Evolutionary conservation across 73 alveolate genomes (phyloP).

Genomic region (Effrenium voratum): DNA sequence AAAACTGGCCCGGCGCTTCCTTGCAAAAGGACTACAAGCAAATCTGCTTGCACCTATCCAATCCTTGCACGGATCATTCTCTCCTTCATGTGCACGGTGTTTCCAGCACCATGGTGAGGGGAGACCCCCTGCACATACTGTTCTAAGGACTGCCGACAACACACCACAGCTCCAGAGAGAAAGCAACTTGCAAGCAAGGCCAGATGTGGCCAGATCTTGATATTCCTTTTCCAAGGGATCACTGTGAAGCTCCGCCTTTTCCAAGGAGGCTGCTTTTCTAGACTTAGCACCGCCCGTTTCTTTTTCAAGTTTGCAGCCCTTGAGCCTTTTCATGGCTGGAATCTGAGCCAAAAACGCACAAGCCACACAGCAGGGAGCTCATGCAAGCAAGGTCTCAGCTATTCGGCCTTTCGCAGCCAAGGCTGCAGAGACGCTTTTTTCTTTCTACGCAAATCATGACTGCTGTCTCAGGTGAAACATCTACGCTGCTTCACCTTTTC

Average conservation of each 20-base stretch:
- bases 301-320: no score
- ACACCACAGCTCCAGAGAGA: not conserved
- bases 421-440: no score
- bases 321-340: no score
- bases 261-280: no score
- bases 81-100: not conserved
- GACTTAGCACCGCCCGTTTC: no score
- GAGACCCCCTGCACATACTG: conserved; percentile 4
- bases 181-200: not conserved
- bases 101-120: not conserved
- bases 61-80: not conserved
- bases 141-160: not conserved
- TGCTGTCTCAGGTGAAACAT: no score
- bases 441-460: no score
- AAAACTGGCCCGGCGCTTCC: not conserved
- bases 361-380: no score
- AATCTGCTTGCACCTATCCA: not conserved
- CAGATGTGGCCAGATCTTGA: not conserved
- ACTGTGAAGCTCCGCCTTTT: not conserved
- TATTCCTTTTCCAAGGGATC: conserved; percentile 2
- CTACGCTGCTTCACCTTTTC: no score
- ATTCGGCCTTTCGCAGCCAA: no score
- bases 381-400: no score
- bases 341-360: no score
- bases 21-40: not conserved